A percentile compares a stretch with the other conserved stretches of the same genome.
These are phyloP conservation scores for Zarea fungicola DNA, from an alignment of 2,329 filamentous ascomycete genomes.

Conservation along the genomic window DNA sequence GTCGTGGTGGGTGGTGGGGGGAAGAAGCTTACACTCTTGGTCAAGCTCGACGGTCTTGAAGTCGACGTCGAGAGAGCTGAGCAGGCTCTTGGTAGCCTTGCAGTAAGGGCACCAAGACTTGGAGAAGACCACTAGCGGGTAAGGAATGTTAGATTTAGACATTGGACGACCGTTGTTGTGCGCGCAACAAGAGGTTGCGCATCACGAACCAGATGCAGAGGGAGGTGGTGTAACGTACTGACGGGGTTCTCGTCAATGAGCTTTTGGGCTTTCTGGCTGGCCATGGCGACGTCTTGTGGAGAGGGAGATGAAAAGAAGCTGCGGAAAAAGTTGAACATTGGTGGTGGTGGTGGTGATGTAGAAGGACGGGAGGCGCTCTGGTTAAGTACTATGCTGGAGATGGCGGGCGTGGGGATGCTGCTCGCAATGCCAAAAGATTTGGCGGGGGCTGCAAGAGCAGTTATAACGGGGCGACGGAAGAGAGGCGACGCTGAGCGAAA, in stretches of 20 bases:
- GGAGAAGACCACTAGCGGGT: constrained; percentile 73
- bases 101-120: constrained; percentile 98
- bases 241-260: constrained; percentile 89
- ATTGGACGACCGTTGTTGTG: neutral
- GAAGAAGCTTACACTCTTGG: constrained; percentile 61
- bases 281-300: constrained; percentile 64
- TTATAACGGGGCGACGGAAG: constrained; percentile 6
- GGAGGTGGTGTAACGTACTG: constrained; percentile 45
- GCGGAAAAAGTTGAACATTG: constrained; percentile 64
- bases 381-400: neutral
- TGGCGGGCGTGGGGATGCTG: neutral
- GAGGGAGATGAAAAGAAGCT: constrained; percentile 62
- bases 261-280: constrained; percentile 74
- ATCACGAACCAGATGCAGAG: neutral
- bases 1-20: neutral
- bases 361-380: neutral
- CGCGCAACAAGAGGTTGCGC: neutral
- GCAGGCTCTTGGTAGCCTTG: constrained; percentile 67
- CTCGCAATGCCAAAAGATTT: no score
- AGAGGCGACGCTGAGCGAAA: neutral
- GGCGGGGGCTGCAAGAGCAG: neutral
- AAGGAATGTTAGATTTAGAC: neutral
- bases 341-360: neutral
- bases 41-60: constrained; percentile 79
- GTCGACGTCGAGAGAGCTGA: constrained; percentile 66